Base-by-base conservation (phyloP, 2,329 filamentous ascomycete genomes). In the Trichophyton mentagrophytes region DNA sequence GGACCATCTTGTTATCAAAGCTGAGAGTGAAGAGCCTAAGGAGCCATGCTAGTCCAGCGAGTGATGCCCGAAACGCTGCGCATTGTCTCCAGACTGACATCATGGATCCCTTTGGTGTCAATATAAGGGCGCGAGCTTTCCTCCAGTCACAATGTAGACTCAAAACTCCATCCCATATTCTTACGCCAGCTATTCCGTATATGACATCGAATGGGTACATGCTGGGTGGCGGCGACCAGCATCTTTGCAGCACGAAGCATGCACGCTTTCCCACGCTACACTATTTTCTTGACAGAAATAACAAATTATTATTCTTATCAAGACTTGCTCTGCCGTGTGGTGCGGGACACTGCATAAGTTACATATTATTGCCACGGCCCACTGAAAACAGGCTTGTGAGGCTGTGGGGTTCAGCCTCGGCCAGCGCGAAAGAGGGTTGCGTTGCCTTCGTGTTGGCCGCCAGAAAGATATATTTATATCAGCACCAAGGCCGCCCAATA, bases 351-450 rank as follows among this genome's bases (percentile, higher is more conserved):
- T 33, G 11, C 27, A 17, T 30, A 17, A 17, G 17, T 17, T 17
- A 55, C 7, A 17, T 17, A 17, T 20, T 33, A 55, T 55, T 55
- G 25, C 51, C 51, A 55, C 51, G 51, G 17, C 51, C 51, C 17
- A 44, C 33, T 47, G 44, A 20, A 11, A 11, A 27, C 9, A 53
- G 17, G 51, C 27, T 55, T 20, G 13, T 11, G n/a, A 55, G 51
- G 6, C 51, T 55, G 51, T 55, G 51, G 51, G 51, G 51, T 36
- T 33, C 51, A 55, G 51, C 51, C 51, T 55, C 51, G 51, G 51
- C 46, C 46, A 27, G 13, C 17, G 44, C 25, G 3, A 38, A 38
- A 38, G 11, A 13, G 25, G 44, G 44, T 7, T 51, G 20, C 46
- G 8, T 38, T 13, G 33, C 33, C 33, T 51, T 51, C 46, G 20